Base-by-base conservation (phyloP, 305 asterid species). In the Plantago coronopus region DNA sequence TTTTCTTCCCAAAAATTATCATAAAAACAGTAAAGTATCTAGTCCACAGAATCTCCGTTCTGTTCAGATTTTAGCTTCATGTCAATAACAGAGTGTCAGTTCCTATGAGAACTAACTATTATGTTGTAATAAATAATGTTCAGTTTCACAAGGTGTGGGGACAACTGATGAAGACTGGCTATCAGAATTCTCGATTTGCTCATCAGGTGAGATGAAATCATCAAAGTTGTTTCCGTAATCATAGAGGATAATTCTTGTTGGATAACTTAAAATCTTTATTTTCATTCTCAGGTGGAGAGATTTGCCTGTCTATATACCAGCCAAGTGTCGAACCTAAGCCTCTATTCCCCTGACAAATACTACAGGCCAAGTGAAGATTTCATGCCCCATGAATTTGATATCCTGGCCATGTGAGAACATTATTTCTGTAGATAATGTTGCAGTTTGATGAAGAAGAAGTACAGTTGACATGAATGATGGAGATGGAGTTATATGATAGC, bases 131-230 rank as follows among this genome's bases (percentile, higher is more conserved):
- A 57, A 59, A 76, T 65, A 54, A 38, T 49, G 71, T 66, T 48
- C 91, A 94, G 99, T 94, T 94, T 78, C 99, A 94, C 74, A 72
- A 79, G 72, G 95, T 89, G 31, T 94, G 99, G 99, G 99, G 99
- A 78, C 97, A 89, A 59, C 83, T 94, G 69, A 82, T 94, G 99
- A 89, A 85, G 76, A 87, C 99, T 1, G 99, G 99, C 27, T 89
- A 89, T 75, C 99, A 94, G 77, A 94, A 85, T 71, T 94, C 99
- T 19, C 95, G 96, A 60, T 94, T 89, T 43, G 97, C 99, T 2
- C 97, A 94, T 84, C 99, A 94, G 96, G 99, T 94, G 57, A 48
- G 66, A 48, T 14, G 7, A 17, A 67, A 56, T n/a, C 59, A 17
- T 27, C 17, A 29, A 3, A 61, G 16, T 37, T 19, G 13, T 4